Base-by-base conservation (phyloP, 1,284 basidiomycete genomes). In the Vanrija sp. region DNA sequence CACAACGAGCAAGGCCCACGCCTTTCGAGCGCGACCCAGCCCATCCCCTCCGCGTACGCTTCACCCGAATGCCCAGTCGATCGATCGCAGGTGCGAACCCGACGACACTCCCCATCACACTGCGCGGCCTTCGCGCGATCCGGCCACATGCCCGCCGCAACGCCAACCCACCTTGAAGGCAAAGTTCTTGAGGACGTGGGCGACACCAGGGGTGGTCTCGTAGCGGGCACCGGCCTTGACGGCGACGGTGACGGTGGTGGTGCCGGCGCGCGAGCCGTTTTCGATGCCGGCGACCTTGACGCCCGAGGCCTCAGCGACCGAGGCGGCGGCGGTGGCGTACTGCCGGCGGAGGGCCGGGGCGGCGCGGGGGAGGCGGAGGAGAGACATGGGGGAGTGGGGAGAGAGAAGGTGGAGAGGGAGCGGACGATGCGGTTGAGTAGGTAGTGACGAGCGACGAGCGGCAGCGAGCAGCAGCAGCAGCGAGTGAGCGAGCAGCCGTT, bases 101-200 rank as follows among this genome's bases (percentile, higher is more conserved):
- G 21, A 23, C 21, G 21, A 23, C 21, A 23, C 21, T 3, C 21
- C 21, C 21, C 21, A 23, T 23, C 21, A 23, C 21, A 23, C 21
- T 28, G 28, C 28, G 28, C 28, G 28, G 28, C 28, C 28, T 3
- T 7, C 34, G 14, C 29, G 29, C 34, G 21, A 23, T 23, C 21
- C 21, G 21, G 21, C 21, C 9, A 34, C 34, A 34, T 34, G 34
- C 9, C 34, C 34, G 34, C 12, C 34, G 34, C 34, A 34, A 12
- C 34, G 5, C 8, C 34, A 34, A 67, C 76, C 51, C 65, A 95
- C 93, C 88, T 94, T 96, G 86, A 93, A 96, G 58, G 91, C 86
- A 82, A 92, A 95, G 83, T 91, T 92, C 83, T 94, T 94, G 77
- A 96, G 83, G 62, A 86, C 86, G 80, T 94, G 89, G 9, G 93